Evolutionary conservation across 2,329 filamentous ascomycete genomes (phyloP).

Genomic region (Mariannaea sp.): DNA sequence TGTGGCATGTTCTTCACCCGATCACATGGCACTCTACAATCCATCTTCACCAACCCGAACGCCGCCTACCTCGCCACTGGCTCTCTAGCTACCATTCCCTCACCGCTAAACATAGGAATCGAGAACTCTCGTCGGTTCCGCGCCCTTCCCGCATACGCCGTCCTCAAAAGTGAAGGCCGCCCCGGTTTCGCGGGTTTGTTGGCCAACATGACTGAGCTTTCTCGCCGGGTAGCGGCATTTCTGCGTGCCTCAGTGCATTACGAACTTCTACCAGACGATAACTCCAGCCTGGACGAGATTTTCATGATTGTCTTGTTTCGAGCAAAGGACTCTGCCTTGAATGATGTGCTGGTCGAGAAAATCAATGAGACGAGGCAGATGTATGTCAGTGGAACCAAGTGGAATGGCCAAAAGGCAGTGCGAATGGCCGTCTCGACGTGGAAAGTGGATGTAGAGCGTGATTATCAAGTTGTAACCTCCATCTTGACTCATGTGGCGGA

Average conservation of each 20-base stretch:
- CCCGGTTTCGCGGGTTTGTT: constrained; percentile 72
- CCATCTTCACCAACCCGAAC: constrained; percentile 81
- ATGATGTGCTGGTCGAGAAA: constrained; percentile 66
- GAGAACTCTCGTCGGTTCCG: constrained; percentile 93
- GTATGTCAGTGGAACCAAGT: constrained; percentile 82
- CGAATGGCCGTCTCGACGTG: constrained; percentile 89
- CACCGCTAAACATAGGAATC: constrained; percentile 82
- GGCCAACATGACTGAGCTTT: constrained; percentile 71
- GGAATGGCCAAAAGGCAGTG: constrained; percentile 74
- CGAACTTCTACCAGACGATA: constrained; percentile 64
- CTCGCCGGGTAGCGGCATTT: constrained; percentile 68
- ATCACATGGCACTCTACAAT: constrained; percentile 58
- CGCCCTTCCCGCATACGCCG: constrained; percentile 86
- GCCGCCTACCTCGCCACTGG: constrained; percentile 73
- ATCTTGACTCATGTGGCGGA: constrained; percentile 61
- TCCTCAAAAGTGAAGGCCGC: constrained; percentile 74
- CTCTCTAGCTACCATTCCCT: constrained; percentile 61
- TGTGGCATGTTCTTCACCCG: constrained; percentile 87
- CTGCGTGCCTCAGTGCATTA: constrained; percentile 66
- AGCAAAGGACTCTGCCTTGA: constrained; percentile 66
- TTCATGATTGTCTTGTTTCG: constrained; percentile 76
- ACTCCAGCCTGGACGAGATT: constrained; percentile 54
- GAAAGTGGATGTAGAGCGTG: constrained; percentile 71
- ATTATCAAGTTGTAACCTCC: constrained; percentile 66
- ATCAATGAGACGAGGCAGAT: constrained; percentile 78